Evolutionary conservation across 192 early-diverging fungal genomes (phyloP).

Genomic region (Podila epicladia): DNA sequence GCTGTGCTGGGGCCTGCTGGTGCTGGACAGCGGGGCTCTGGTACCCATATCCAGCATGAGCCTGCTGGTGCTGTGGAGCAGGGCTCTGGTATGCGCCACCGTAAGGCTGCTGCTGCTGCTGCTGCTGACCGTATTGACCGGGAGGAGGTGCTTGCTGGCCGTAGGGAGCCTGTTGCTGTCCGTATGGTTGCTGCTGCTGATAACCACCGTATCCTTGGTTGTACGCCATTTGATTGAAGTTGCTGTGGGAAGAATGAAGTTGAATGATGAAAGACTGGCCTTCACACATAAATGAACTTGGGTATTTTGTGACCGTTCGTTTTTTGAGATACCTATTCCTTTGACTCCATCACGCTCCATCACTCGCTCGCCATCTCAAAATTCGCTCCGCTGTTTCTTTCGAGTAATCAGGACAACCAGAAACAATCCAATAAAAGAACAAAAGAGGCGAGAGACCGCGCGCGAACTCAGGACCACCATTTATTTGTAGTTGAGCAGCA

Average conservation of each 20-base stretch:
- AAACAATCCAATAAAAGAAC: not conserved
- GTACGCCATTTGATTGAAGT: slow-evolving; percentile 26
- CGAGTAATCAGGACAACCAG: not conserved
- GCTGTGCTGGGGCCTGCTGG: slow-evolving; percentile 1
- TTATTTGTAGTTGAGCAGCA: not conserved
- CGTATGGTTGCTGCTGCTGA: slow-evolving; percentile 17
- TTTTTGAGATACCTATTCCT: not conserved
- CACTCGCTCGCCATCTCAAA: too few relatives aligned
- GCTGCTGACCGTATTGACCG: not conserved
- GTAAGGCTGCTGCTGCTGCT: slow-evolving; percentile 2
- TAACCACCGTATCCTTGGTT: slow-evolving; percentile 43
- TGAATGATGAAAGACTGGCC: not conserved
- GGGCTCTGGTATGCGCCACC: slow-evolving; percentile 5
- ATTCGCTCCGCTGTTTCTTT: too few relatives aligned
- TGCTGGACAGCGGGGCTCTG: slow-evolving; percentile 11
- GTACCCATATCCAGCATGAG: slow-evolving; percentile 19
- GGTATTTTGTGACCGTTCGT: not conserved
- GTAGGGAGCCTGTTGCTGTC: slow-evolving; percentile 19
- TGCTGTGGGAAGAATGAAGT: not conserved
- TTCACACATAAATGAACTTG: too few relatives aligned
- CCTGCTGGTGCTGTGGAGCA: slow-evolving; percentile 19
- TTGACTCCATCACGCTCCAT: not conserved
- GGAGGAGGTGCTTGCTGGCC: slow-evolving; percentile 4
- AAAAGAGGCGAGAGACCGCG: not conserved
- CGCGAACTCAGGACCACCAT: not conserved